Base-by-base conservation (phyloP, 2,329 filamentous ascomycete species). In the Magnaporthales sp. region DNA sequence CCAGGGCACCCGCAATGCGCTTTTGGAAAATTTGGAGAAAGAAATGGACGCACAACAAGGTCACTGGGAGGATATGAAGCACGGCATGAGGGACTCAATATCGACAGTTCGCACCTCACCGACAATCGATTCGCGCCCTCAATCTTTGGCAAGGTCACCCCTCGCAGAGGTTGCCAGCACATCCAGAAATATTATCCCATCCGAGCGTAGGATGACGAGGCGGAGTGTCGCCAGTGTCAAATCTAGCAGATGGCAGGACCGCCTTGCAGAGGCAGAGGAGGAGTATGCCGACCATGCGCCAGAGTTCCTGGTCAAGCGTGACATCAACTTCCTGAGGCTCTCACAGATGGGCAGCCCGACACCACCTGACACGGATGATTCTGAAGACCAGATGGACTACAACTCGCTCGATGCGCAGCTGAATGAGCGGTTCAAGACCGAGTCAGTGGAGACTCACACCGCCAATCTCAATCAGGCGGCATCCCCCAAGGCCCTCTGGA, bases 41-140 rank as follows among this genome's bases (percentile, higher is more conserved):
- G 87, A 90, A 73, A 86, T 89, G 81, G 84, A 82, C 0, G 74
- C 80, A 69, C 84, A 89, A 72, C 85, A 87, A 72, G 80, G 79
- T 66, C 81, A 84, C 69, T 89, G 87, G 87, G 81, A 84, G 67
- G 77, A 81, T 64, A 81, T 89, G 76, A 84, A 85, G 67, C 76
- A 81, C 29, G 80, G 82, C 51, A 73, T 87, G 56, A 76, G 81
- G 67, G 80, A 83, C 70, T 86, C 84, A 6, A 72, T 82, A 56
- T 84, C 81, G 1, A 83, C 80, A 8, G 72, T 83, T 63, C 73
- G 73, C 65, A 79, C 78, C 0, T 73, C 75, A 0, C 71, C 73
- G 1, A 71, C 70, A 22, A 71, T 69, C 13, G 73, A 75, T 60
- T 80, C 79, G 8, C 76, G 74, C 4, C 74, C 73, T 7, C 70